Base-by-base conservation (phyloP, 73 alveolate species). In the Paramecium sexaurelia region DNA sequence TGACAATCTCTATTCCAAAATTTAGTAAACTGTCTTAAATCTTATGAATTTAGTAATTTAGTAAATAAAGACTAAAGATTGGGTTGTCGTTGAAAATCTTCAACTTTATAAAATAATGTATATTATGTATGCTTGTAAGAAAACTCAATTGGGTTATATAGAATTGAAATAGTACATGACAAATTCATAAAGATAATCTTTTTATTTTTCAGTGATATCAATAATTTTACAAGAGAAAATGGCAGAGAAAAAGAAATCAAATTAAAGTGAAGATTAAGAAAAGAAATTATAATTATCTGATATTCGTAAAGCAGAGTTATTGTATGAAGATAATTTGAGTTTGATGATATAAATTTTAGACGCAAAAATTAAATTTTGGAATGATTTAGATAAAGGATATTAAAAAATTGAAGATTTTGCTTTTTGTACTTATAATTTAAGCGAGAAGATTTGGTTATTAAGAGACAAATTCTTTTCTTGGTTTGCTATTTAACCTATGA, bases 331-430 rank as follows among this genome's bases (percentile, higher is more conserved):
- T 17, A 51, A 19, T 51, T 51, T 51, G 29, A 51, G 67, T 51
- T 51, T 17, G 7, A 17, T 51, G 67, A 51, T 51, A 17, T 51
- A 17, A 24, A 66, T 66, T 11, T 29, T 66, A 32, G 83, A 66
- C 13, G n/a, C 37, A 8, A 66, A 66, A 66, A 66, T 66, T 66
- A 66, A 66, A 66, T 66, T 66, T 66, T 66, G 83, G 83, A 29
- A 13, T 66, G 43, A 32, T 13, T 66, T 66, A 66, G 47, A 29
- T 66, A 29, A 66, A 66, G 83, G 83, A 66, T 66, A 66, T 22
- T 32, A 26, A 29, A 66, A 22, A 6, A 66, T 66, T 66, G 83
- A 66, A 66, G 26, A 66, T 66, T 66, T 66, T 11, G 83, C 83
- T 6, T 26, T 29, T 22, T 26, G 37, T 15, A 32, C 43, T 13